Evolutionary conservation across 768 basidiomycete species (phyloP).

Genomic region (Mycena haematopus): DNA sequence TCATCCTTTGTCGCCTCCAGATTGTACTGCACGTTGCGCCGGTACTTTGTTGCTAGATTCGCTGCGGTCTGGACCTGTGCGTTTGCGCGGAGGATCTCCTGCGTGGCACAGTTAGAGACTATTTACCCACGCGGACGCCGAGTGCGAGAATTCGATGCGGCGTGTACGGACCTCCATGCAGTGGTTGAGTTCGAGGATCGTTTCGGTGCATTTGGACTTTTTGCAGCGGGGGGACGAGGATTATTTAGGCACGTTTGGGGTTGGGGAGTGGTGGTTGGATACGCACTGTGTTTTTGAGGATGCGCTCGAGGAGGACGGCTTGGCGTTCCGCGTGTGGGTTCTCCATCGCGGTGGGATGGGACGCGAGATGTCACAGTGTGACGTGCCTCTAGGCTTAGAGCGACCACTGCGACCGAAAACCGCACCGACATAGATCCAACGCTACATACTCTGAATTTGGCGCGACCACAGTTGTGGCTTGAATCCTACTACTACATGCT

Average conservation of each 20-base stretch:
- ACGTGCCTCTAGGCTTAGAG: too few relatives aligned
- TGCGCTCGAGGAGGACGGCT: conserved; percentile 87
- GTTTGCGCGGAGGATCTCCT: conserved; percentile 86
- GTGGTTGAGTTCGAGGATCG: conserved; percentile 86
- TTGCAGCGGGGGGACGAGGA: background rate
- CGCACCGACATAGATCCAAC: too few relatives aligned
- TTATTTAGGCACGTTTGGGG: background rate
- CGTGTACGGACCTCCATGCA: conserved; percentile 72
- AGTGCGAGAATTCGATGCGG: too few relatives aligned
- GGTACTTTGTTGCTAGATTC: conserved; percentile 85
- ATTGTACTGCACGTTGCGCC: conserved; percentile 93
- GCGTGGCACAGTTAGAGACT: background rate
- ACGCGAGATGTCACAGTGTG: too few relatives aligned
- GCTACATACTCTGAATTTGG: too few relatives aligned
- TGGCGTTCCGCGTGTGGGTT: conserved; percentile 95
- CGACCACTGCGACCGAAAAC: too few relatives aligned
- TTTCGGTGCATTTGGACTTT: conserved; percentile 95
- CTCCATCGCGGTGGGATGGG: conserved; percentile 63
- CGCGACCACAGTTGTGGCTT: too few relatives aligned
- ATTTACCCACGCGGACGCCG: background rate
- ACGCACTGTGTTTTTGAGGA: conserved; percentile 87
- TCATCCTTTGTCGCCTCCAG: conserved; percentile 71
- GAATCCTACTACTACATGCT: too few relatives aligned
- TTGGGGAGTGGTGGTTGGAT: background rate
- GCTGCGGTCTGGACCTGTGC: conserved; percentile 80